Percentiles rank a stretch among this genome's conserved stretches.
Conservation (phyloP, 2,329 filamentous ascomycete genomes). For the Apiospora marii region DNA sequence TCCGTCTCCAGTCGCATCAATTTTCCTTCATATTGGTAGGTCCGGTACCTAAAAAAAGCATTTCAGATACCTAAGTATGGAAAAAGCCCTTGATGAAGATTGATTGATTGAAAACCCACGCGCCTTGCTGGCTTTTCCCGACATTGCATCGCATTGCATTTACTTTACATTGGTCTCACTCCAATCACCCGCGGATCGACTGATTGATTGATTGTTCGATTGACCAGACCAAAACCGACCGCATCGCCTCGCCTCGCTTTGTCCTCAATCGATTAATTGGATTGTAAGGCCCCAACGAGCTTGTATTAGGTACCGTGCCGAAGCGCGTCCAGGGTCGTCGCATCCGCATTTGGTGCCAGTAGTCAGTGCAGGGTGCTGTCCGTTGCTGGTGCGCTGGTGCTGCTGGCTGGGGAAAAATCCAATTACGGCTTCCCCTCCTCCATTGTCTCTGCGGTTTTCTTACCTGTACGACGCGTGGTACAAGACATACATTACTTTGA, state of each 20-base stretch:
- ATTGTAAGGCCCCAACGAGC: conserved; percentile 3
- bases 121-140: neutral
- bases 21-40: neutral
- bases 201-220: neutral
- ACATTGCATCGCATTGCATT: neutral
- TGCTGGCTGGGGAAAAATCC: conserved; percentile 7
- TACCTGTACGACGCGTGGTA: conserved; percentile 17
- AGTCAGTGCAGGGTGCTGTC: neutral
- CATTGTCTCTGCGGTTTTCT: conserved; percentile 15
- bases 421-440: conserved; percentile 20
- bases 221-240: neutral
- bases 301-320: conserved; percentile 7
- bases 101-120: neutral
- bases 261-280: neutral
- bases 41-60: too few relatives aligned
- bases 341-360: conserved; percentile 2
- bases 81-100: neutral
- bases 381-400: neutral
- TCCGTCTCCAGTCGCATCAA: conserved; percentile 1
- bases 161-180: neutral
- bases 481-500: conserved; percentile 7
- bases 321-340: conserved; percentile 8
- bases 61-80: too few relatives aligned
- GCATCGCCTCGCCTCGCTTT: conserved; percentile 8
- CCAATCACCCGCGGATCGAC: neutral